Evolutionary conservation across 2,329 filamentous ascomycete genomes (phyloP).

Genomic region (Aspergillus pseudoviridinutans): DNA sequence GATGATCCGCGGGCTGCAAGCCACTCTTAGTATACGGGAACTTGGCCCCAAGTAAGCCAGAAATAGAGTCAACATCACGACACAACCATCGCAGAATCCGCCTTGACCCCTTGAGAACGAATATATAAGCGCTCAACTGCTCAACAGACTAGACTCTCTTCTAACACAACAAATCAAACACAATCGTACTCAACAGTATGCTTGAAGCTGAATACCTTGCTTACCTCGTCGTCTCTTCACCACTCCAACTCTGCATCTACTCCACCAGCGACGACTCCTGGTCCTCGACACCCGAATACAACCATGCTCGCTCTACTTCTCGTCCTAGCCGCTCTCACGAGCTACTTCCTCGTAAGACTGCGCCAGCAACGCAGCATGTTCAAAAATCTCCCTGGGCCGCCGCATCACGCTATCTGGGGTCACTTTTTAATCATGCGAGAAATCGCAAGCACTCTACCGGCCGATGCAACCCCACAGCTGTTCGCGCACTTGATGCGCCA

Average conservation of each 20-base stretch:
- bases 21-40: neutral
- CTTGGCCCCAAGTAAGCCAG: slow-evolving; percentile 1
- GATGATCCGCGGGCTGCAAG: neutral
- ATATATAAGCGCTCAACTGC: slow-evolving; percentile 1
- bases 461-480: slow-evolving; percentile 14
- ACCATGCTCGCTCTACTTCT: slow-evolving; percentile 10
- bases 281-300: slow-evolving; percentile 2
- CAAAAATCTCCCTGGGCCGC: slow-evolving; percentile 15
- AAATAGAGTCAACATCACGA: slow-evolving; percentile 5
- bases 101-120: neutral
- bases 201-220: slow-evolving; percentile 12
- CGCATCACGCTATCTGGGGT: slow-evolving; percentile 18
- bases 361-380: slow-evolving; percentile 13
- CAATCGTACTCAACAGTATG: slow-evolving; percentile 8
- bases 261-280: slow-evolving; percentile 7
- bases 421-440: slow-evolving; percentile 17
- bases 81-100: slow-evolving; percentile 1
- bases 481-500: slow-evolving; percentile 15
- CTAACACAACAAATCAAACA: slow-evolving; percentile 1
- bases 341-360: slow-evolving; percentile 11
- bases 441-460: slow-evolving; percentile 13
- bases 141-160: neutral
- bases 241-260: slow-evolving; percentile 15
- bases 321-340: slow-evolving; percentile 3
- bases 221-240: slow-evolving; percentile 10